phyloP scores from a whole-genome alignment of 1,139 yeast species.

The Yamadazyma sp. region DNA sequence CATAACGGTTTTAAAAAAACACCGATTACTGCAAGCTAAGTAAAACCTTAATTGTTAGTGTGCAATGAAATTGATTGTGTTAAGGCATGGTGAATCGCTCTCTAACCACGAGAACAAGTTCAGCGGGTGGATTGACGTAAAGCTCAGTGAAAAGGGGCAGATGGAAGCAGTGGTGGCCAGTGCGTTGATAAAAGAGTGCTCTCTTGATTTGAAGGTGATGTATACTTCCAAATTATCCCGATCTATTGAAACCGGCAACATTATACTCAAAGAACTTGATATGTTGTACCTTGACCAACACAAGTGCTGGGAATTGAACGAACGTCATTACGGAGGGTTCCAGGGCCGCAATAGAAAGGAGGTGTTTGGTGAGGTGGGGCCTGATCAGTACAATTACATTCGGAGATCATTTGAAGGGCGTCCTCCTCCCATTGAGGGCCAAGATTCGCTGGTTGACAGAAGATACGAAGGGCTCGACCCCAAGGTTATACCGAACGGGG shows the following conservation, averaged over 20 bases:
- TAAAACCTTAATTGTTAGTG: too few species aligned
- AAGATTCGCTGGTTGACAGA: slow-evolving; percentile 43
- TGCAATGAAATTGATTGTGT: slow-evolving; percentile 41
- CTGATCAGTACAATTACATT: slow-evolving; percentile 57
- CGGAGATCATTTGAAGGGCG: slow-evolving; percentile 68
- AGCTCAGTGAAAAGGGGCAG: slow-evolving; percentile 59
- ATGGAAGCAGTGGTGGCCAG: slow-evolving; percentile 65
- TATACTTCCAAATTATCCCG: slow-evolving; percentile 67
- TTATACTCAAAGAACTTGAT: slow-evolving; percentile 50
- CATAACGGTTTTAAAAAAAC: too few species aligned
- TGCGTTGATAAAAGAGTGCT: slow-evolving; percentile 36
- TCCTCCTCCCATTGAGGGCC: slow-evolving; percentile 54
- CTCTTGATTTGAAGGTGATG: slow-evolving; percentile 36
- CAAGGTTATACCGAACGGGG: slow-evolving; percentile 55
- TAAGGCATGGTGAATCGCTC: slow-evolving; percentile 77
- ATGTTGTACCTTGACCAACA: slow-evolving; percentile 48
- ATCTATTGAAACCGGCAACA: slow-evolving; percentile 65
- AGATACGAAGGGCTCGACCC: slow-evolving; percentile 37
- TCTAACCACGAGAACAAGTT: slow-evolving; percentile 70
- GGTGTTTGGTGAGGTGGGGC: slow-evolving; percentile 53
- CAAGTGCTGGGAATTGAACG: slow-evolving; percentile 72
- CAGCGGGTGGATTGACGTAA: slow-evolving; percentile 85
- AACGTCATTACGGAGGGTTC: slow-evolving; percentile 74
- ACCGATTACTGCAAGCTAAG: too few species aligned
- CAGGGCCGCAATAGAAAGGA: slow-evolving; percentile 68